Conservation (phyloP, 1,284 basidiomycete species). For the Vanrija pseudolonga region DNA sequence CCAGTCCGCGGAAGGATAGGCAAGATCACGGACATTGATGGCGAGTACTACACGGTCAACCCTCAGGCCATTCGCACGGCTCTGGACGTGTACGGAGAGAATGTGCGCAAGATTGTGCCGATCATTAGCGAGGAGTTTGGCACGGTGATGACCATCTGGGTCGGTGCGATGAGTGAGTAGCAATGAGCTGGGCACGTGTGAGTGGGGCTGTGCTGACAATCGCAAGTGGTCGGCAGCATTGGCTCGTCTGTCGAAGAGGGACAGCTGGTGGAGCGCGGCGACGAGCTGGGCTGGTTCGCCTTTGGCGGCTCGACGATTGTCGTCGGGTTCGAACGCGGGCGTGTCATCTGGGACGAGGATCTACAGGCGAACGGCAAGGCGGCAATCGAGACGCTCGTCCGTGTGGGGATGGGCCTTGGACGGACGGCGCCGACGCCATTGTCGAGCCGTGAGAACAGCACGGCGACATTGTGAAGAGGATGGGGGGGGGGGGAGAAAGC, state of each 20-base stretch:
- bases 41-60: slow-evolving; percentile 92
- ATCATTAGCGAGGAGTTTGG: slow-evolving; percentile 84
- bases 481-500: too few relatives aligned
- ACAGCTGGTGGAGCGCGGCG: slow-evolving; percentile 69
- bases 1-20: slow-evolving; percentile 83
- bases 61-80: slow-evolving; percentile 47
- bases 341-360: slow-evolving; percentile 85
- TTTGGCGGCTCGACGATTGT: slow-evolving; percentile 92
- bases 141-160: slow-evolving; percentile 79
- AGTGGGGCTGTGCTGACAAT: slow-evolving; percentile 7
- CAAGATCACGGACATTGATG: slow-evolving; percentile 70
- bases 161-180: slow-evolving; percentile 74
- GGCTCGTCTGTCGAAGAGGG: slow-evolving; percentile 80
- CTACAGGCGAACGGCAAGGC: slow-evolving; percentile 77
- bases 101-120: slow-evolving; percentile 80
- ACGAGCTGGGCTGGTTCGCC: slow-evolving; percentile 91
- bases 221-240: slow-evolving; percentile 77
- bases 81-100: slow-evolving; percentile 93
- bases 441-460: slow-evolving; percentile 45
- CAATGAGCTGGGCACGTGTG: too few relatives aligned
- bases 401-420: slow-evolving; percentile 81
- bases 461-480: slow-evolving; percentile 33
- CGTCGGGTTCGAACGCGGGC: slow-evolving; percentile 74
- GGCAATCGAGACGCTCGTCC: slow-evolving; percentile 79
- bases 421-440: slow-evolving; percentile 42